Evolutionary conservation across 371 early-diverging fungal genomes (phyloP), one percentile per base, ranked within the genome.

Genomic region (Parasitella parasitica): DNA sequence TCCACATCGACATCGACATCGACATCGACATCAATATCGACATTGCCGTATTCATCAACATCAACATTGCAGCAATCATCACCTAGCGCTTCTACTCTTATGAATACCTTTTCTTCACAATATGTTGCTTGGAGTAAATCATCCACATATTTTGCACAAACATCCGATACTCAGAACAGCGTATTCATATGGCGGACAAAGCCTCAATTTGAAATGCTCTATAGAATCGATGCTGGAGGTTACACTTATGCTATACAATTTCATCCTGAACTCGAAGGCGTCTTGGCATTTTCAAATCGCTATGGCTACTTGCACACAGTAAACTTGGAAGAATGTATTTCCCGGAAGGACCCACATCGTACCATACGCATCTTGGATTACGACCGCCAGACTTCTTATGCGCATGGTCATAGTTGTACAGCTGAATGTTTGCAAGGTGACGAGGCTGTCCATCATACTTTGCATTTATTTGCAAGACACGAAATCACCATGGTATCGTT

Each of bases 261-360:
- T 58, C 86, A 86, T 56, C 86, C 86, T 0, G 62, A 61, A 50
- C 54, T 76, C 6, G 83, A 83, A 57, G 80, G 78, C n/a, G 63
- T 86, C n/a, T 68, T 86, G 57, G 78, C 75, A 0, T 82, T 84
- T 28, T 67, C 77, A 49, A 84, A 84, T 49, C 76, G 86, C 49
- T 86, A 86, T 53, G 86, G 86, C 0, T 86, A 83, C 57, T 67
- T 84, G 16, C 86, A 86, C 49, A 80, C 84, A 8, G 80, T 86
- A 16, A 74, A 86, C 26, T 57, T 84, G 7, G 71, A 76, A 5
- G 65, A 76, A 56, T 54, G 46, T 36, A 37, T 64, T 24, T 46
- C 54, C 15, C 43, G 11, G 2, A 7, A 35, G n/a, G 55, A 58
- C 11, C 38, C 57, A 27, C 57, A 61, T 11, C 15, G 50, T 6